Evolutionary conservation across 2,329 filamentous ascomycete species (phyloP).

Genomic region (Exophiala spinifera): DNA sequence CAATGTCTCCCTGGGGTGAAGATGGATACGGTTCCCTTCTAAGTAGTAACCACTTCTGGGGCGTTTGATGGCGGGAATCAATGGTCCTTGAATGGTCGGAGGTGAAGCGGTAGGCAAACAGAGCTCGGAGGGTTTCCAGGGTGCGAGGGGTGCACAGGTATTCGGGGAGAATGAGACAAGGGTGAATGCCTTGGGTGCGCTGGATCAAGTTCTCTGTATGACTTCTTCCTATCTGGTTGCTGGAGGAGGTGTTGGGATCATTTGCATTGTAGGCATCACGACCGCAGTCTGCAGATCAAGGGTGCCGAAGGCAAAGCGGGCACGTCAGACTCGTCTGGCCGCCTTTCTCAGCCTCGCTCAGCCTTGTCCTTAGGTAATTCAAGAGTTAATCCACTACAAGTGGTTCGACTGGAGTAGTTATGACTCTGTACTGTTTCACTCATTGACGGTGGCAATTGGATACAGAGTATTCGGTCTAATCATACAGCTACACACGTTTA

Average conservation of each 20-base stretch:
- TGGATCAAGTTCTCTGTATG: too few species aligned
- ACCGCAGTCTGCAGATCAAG: too few species aligned
- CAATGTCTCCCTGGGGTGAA: background rate
- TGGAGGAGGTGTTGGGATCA: background rate
- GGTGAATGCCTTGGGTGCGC: too few species aligned
- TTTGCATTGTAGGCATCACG: background rate
- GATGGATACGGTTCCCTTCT: constrained; percentile 3
- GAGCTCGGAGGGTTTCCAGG: constrained; percentile 23
- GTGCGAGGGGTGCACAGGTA: background rate
- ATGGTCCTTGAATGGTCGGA: constrained; percentile 6
- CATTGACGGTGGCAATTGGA: background rate
- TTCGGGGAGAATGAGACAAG: too few species aligned
- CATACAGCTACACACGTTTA: background rate
- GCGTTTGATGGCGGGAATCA: constrained; percentile 1
- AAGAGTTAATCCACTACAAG: background rate
- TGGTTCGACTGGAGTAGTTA: background rate
- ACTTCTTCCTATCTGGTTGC: too few species aligned
- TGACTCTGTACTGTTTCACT: too few species aligned
- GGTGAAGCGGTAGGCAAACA: constrained; percentile 17
- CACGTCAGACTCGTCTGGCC: constrained; percentile 5
- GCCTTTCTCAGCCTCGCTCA: background rate
- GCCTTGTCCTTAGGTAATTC: background rate
- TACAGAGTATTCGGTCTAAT: background rate
- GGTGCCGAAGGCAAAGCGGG: too few species aligned
- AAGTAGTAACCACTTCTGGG: background rate